Percentiles rank a stretch among this genome's conserved stretches.
These are phyloP conservation scores for Hanseniaspora pseudoguilliermondii DNA, from an alignment of 805 yeast species.

Conservation along the genomic window DNA sequence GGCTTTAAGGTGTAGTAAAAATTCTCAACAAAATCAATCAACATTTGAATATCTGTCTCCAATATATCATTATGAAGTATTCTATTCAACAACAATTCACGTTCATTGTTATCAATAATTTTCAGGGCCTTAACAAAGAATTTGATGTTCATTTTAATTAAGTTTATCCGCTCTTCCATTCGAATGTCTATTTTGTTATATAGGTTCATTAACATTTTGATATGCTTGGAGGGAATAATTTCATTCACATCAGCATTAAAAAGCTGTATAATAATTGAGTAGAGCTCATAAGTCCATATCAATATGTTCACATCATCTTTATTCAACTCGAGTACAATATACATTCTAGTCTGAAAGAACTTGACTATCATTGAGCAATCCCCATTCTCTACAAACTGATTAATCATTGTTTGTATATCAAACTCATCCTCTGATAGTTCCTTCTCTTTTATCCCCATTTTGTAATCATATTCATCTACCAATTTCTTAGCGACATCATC, in stretches of 20 bases:
- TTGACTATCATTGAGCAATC: not conserved
- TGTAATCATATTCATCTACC: not conserved
- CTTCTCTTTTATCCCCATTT: not conserved
- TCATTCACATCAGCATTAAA: not conserved
- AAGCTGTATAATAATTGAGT: not conserved
- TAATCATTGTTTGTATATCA: not conserved
- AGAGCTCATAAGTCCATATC: not conserved
- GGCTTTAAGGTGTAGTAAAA: not conserved
- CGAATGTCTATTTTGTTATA: not conserved
- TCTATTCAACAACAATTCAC: not conserved
- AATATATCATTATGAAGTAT: not conserved
- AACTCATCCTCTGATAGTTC: not conserved
- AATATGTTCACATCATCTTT: not conserved
- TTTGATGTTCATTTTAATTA: not conserved
- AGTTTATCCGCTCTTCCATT: not conserved
- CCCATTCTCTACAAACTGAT: not conserved
- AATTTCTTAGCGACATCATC: not conserved
- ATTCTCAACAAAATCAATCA: not conserved
- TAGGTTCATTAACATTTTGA: not conserved
- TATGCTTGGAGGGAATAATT: not conserved
- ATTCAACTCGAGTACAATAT: not conserved
- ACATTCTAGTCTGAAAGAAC: slow-evolving; percentile 2
- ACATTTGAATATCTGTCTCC: not conserved
- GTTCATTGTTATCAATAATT: not conserved
- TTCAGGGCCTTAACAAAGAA: slow-evolving; percentile 1